Base-by-base conservation (phyloP, 2,329 filamentous ascomycete genomes). In the Aspergillus sergii region DNA sequence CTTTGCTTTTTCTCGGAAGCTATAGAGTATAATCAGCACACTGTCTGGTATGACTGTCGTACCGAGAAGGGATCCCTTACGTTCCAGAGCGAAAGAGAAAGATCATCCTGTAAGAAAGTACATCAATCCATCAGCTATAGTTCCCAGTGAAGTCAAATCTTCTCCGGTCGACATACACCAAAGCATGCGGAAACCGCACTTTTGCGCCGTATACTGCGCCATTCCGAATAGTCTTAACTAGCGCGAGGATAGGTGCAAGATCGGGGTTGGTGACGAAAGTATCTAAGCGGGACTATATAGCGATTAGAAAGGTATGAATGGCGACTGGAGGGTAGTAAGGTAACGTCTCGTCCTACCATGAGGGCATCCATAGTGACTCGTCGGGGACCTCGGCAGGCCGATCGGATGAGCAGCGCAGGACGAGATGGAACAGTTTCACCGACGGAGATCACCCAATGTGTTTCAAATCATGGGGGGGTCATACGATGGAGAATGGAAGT, bases 191-290 rank as follows among this genome's bases (percentile, higher is more conserved):
- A 82, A 99, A 98, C 68, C 95, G 94, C 79, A 99, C 93, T 87
- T 98, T 98, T 72, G 92, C 89, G 65, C 95, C 95, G 81, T 99
- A 99, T 67, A 99, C 93, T 69, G 94, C 89, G 78, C 95, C 95
- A 88, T 98, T 99, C 80, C 95, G 93, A 69, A 95, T 91, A 73
- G 89, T 93, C 86, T 99, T 99, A 78, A 97, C 78, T 69, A 99
- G 85, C 62, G 92, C 88, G 66, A 99, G 87, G 61, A 93, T 78
- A 72, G 95, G 92, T 73, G 95, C 92, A 81, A 97, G 92, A 69
- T 88, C 85, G 7, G 94, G 93, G 76, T 98, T 89, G 66, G 95
- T 86, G 69, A 94, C 84, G 61, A 97, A 84, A 70, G 86, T 85
- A 81, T 96, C 93, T 71, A 94, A 81, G 65, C 86, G 84, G 70